Base-by-base conservation (phyloP, 1,284 basidiomycete genomes). In the Gymnopus androsaceus region DNA sequence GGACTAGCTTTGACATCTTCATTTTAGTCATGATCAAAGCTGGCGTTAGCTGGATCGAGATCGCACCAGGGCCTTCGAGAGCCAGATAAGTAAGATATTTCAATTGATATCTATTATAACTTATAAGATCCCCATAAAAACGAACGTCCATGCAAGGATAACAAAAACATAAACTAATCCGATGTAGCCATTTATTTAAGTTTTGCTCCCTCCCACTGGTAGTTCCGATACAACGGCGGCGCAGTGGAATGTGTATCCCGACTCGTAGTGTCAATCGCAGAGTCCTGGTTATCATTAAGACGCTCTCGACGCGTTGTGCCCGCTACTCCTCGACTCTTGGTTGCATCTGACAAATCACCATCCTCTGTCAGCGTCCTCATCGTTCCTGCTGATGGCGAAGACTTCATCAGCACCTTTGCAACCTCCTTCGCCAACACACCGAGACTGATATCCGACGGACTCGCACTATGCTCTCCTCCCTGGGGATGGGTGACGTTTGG, bases 361-460 rank as follows among this genome's bases (percentile, higher is more conserved):
- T 27, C n/a, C 12, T 42, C 12, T 42, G 23, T 28, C 41, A n/a
- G n/a, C n/a, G n/a, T 15, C 11, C 28, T 42, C 41, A 21, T 15
- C 41, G 8, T 25, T 27, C 28, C 6, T 6, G 21, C 1, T 41
- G 38, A 17, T 23, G 46, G 3, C 31, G 19, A 12, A 8, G 41
- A 25, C 52, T 63, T 61, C 57, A 64, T 59, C 28, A 71, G 58
- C 27, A 71, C 61, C 4, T 58, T 63, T 8, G 67, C 69, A 6
- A 72, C 70, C 57, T 72, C 67, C 47, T 64, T 66, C 19, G 71
- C 72, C 11, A 73, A 62, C 5, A 64, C 55, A 15, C 67, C 63
- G 6, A 72, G 66, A 55, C 33, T 42, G 15, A 52, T 42, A n/a
- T 30, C 33, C 50, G 46, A 11, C 23, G 45, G 30, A 17, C 28